A percentile compares a stretch with the other conserved stretches of the same genome.
Evolutionary conservation across 73 alveolate species (phyloP).

Genomic region (Paramecium primaurelia): DNA sequence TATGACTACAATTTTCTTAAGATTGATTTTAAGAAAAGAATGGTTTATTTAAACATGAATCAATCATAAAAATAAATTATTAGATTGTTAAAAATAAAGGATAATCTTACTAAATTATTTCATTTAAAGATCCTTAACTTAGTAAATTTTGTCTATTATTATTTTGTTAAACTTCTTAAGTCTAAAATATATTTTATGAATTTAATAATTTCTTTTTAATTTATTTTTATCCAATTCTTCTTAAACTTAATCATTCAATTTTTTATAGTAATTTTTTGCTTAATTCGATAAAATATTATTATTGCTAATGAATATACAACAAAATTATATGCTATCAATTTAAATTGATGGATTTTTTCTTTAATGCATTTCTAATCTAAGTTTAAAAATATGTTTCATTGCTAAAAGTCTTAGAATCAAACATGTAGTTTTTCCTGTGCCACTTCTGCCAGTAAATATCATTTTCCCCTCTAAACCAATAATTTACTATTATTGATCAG

Average conservation of each 20-base stretch:
- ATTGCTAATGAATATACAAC: conserved; percentile 74
- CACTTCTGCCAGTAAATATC: conserved; percentile 84
- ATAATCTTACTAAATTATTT: conserved; percentile 56
- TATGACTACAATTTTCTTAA: not conserved
- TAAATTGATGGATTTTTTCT: not conserved
- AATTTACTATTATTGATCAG: conserved; percentile 67
- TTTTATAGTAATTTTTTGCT: conserved; percentile 76
- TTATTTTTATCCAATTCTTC: conserved; percentile 61
- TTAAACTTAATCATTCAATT: conserved; percentile 61
- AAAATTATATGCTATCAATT: not conserved
- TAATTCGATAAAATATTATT: conserved; percentile 81
- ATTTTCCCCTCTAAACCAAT: conserved; percentile 69
- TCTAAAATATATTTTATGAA: not conserved
- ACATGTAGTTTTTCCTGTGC: conserved; percentile 91
- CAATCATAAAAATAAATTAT: conserved; percentile 69
- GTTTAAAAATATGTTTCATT: conserved; percentile 67
- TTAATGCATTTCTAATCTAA: not conserved
- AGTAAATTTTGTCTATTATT: not conserved
- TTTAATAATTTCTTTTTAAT: not conserved
- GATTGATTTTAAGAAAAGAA: conserved; percentile 70
- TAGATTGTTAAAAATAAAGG: conserved; percentile 77
- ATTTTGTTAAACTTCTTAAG: not conserved
- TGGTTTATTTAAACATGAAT: conserved; percentile 64
- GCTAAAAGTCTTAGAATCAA: conserved; percentile 77
- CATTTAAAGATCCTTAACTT: conserved; percentile 40